Base-by-base conservation (phyloP, 371 early-diverging fungal species). In the Rhizopus sp. region DNA sequence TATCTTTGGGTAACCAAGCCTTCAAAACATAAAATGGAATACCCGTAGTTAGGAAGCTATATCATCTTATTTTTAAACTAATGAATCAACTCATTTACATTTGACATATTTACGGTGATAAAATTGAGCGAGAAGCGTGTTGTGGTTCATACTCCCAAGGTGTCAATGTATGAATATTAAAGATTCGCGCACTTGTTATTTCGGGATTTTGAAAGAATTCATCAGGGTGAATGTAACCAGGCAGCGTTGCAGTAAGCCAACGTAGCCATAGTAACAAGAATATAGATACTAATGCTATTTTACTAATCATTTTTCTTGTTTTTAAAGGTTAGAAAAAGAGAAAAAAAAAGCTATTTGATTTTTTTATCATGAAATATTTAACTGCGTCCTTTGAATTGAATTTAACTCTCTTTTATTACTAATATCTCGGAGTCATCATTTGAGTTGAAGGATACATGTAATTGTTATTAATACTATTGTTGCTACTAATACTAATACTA, bases 171-270 rank as follows among this genome's bases (percentile, higher is more conserved):
- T 81, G 68, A 9, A 79, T 53, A 6, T 66, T 57, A 38, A 88
- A 80, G 3, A 88, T 66, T 10, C 72, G 53, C 13, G 81, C 75
- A 13, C 89, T 88, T 8, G 85, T 82, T 32, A 90, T 73, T 70
- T 92, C 93, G 16, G 87, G 82, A 16, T 81, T 79, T 62, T 92
- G 93, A 66, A 90, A 89, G 67, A 82, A 89, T 63, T 92, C 91
- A 63, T 92, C 93, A 5, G 93, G 93, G 63, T 92, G 93, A 53
- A 92, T 82, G 62, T 89, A 91, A 3, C 88, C 86, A 7, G 88
- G 82, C 10, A 72, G 56, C 31, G 51, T 63, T 6, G 75, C 59
- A 35, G 53, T 53, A 15, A 71, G 40, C 71, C 69, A 70, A 12
- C 75, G 71, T 13, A 65, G 8, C 63, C 68, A 65, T 47, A 70